Evolutionary conservation across 345 rosid genomes (phyloP), one percentile per base, ranked within the genome.

Genomic region (Citrus reticulata): DNA sequence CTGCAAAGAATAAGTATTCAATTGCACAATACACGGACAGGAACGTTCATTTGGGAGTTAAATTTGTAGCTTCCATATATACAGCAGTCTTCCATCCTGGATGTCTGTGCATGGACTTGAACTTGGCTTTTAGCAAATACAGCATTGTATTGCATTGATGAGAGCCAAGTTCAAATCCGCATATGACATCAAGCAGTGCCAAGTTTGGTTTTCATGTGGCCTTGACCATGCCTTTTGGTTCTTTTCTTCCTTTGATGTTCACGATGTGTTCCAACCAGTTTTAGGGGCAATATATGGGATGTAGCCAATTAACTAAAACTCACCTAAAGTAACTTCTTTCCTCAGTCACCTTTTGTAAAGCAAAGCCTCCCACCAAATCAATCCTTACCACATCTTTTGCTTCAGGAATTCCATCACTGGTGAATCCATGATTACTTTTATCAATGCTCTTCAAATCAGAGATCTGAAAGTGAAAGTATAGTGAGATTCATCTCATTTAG

Each of bases 301-400:
- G 24, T 25, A 37, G 25, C 57, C 57, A 37, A 68, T 68, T 62
- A 73, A 54, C 11, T 32, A 71, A 25, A 49, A 83, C 90, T 85
- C 70, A 96, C 98, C 98, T 88, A 42, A 96, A 81, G 85, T 91
- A 94, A 87, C 98, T 93, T 85, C 93, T 91, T 80, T 85, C 84
- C n/a, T 88, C 42, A 69, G 90, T 84, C 83, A 94, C 97, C 85
- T 90, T 96, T 81, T 96, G 99, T 70, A 94, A 72, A 6, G 93
- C 98, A 79, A 92, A 92, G 67, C 98, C 99, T 54, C 98, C 99
- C 32, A 90, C 91, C 72, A 93, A 22, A 72, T 86, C 98, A 76
- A 93, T 81, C 87, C 97, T 90, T 68, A 91, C 93, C 64, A 90
- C 93, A 70, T 91, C 95, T 73, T 83, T 80, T 27, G 85, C 88